Evolutionary conservation across 345 rosid genomes (phyloP), one percentile per base, ranked within the genome.

Genomic region (Moricandia arvensis): DNA sequence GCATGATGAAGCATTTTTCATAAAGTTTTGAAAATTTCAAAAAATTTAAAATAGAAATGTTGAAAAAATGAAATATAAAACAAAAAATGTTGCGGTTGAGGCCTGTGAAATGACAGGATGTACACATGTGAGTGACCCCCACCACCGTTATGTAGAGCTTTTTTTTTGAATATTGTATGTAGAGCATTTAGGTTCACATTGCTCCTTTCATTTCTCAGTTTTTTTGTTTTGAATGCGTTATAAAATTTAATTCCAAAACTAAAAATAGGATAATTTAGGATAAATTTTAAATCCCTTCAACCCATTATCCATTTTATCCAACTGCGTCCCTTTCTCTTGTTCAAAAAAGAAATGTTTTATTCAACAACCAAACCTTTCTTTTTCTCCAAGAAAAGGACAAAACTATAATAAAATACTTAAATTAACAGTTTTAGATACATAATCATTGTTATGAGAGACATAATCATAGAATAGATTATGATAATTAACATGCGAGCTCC

Each of bases 121-220:
- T 63, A 30, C 80, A 76, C 80, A 76, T 76, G 80, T 70, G 80
- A 70, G 31, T 63, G 80, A 63, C 75, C 80, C 80, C 9, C 21
- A 70, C 80, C 60, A 70, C 34, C 31, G 59, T 43, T 55, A 57
- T 57, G 66, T 63, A 63, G 21, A 63, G 27, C 66, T 9, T 2
- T 7, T 11, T 41, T 66, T 9, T 66, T 9, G 11, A 17, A 65
- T 55, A 21, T 21, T 21, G 24, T 21, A 21, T 21, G 24, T 63
- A 63, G 21, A 63, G 34, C 66, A 76, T 63, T 63, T 43, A 64
- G 49, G 37, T 70, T 68, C 63, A 68, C 74, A 68, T 51, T 70
- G 65, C 15, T 49, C 4, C 35, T 62, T 58, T 15, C 35, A 59
- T 45, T n/a, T 45, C 53, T 10, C 26, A 1, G 2, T 9, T 2